Base-by-base conservation (phyloP, 495 filamentous ascomycete genomes). In the Tuber umbilicatum region DNA sequence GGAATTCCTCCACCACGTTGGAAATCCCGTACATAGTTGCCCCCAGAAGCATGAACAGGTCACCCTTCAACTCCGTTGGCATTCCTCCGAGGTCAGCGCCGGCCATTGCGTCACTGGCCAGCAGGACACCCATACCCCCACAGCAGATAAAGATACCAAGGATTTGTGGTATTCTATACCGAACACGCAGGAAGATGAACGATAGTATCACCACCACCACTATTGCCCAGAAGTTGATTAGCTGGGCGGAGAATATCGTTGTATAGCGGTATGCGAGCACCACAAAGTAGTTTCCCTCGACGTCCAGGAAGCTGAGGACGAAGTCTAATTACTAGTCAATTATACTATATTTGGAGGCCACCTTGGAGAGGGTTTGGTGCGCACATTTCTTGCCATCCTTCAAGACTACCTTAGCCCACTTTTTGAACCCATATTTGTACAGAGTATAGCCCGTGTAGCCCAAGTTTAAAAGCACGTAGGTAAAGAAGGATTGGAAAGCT, bases 141-240 rank as follows among this genome's bases (percentile, higher is more conserved):
- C 93, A 92, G 85, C 93, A 97, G 85, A 97, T 86, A 45, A 97
- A 78, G 82, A 99, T 97, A 47, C 95, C 95, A 38, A 87, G 72
- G 73, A 97, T 88, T 84, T 98, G 96, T 38, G 91, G 87, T 79
- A 87, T 84, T 83, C 93, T 92, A 86, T 99, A 99, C 72, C 95
- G 92, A 38, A 99, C 95, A 47, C 86, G 86, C 38, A 99, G 88
- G 81, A 97, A 86, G 68, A 90, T 69, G 84, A 94, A 92, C 14
- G 94, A 97, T 79, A 97, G 84, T 75, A 91, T 82, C 39, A 98
- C 93, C 40, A 99, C 95, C 73, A 95, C 89, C 31, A 94, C 92
- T 75, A 99, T 99, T 78, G 94, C 91, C 94, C 95, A 99, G 88
- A 99, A 98, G 87, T 97, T 97, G 84, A 99, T 94, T 43, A 99